Percentiles rank a stretch among this genome's conserved stretches.
Conservation (phyloP, 768 basidiomycete genomes). For the Cystofilobasidium capitatum region DNA sequence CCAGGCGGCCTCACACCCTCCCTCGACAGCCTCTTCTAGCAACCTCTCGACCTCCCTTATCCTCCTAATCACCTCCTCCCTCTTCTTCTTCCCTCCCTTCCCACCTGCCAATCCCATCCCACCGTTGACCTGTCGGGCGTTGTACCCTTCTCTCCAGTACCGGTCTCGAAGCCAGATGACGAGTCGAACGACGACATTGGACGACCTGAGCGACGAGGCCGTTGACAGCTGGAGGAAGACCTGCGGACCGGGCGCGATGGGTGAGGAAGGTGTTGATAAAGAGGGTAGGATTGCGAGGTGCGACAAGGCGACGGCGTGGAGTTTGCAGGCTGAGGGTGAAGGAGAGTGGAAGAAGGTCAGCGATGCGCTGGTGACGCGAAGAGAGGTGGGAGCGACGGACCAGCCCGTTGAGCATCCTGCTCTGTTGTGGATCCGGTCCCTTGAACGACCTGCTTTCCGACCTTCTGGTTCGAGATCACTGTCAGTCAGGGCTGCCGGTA, state of each 20-base stretch:
- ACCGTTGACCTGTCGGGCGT: background rate
- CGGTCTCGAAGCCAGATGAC: background rate
- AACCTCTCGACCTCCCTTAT: background rate
- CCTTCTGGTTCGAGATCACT: too few species aligned
- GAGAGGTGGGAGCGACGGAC: too few species aligned
- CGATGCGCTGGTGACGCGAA: too few species aligned
- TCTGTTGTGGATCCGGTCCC: too few species aligned
- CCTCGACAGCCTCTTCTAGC: conserved; percentile 29
- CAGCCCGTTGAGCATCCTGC: too few species aligned
- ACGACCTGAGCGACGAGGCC: background rate
- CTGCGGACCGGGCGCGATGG: background rate
- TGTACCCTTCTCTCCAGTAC: conserved; percentile 15
- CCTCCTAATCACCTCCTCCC: background rate
- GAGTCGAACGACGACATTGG: background rate
- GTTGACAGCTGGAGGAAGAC: background rate
- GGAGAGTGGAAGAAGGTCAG: background rate
- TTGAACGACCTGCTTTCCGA: too few species aligned
- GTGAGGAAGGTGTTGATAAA: conserved; percentile 8
- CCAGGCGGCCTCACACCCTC: conserved; percentile 32
- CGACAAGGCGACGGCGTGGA: conserved; percentile 4
- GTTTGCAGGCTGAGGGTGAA: conserved; percentile 11
- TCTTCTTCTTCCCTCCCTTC: background rate
- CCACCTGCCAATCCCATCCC: background rate
- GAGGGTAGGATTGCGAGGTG: conserved; percentile 2
- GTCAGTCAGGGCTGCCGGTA: background rate